These are phyloP conservation scores for Geosmithia flava DNA, from an alignment of 2,329 filamentous ascomycete species.

Conservation along the genomic window DNA sequence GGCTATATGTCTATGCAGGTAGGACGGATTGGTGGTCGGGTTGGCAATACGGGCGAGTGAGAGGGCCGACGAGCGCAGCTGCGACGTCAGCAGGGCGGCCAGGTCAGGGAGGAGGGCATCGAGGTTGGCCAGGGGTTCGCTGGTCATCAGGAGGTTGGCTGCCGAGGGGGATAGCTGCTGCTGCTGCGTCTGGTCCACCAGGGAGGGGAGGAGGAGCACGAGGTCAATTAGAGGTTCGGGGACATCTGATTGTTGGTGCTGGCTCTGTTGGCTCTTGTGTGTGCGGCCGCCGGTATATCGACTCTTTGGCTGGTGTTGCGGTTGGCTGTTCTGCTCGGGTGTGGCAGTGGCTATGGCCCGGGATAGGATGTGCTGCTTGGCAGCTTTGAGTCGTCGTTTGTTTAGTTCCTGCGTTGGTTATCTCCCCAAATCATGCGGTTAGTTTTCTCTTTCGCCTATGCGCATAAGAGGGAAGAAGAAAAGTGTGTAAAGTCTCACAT, in stretches of 20 bases:
- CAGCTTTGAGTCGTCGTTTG: slow-evolving; percentile 30
- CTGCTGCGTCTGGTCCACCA: slow-evolving; percentile 18
- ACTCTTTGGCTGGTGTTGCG: slow-evolving; percentile 8
- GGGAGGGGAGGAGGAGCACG: slow-evolving; percentile 39
- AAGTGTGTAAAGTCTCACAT: slow-evolving; percentile 8
- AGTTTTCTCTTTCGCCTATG: neutral
- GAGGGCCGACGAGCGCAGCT: slow-evolving; percentile 35
- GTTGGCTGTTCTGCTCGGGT: slow-evolving; percentile 10
- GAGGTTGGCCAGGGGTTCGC: slow-evolving; percentile 35
- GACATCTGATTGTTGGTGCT: slow-evolving; percentile 11
- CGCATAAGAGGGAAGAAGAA: neutral
- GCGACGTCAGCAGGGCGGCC: slow-evolving; percentile 30
- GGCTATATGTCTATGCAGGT: slow-evolving; percentile 44
- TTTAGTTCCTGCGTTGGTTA: slow-evolving; percentile 31
- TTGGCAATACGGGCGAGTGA: slow-evolving; percentile 33
- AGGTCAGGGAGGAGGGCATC: slow-evolving; percentile 34
- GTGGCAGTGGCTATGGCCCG: slow-evolving; percentile 35
- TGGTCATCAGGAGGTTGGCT: slow-evolving; percentile 30
- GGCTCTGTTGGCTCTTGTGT: slow-evolving; percentile 6
- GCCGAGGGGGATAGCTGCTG: neutral
- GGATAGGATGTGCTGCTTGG: slow-evolving; percentile 37
- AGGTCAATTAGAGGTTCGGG: slow-evolving; percentile 38
- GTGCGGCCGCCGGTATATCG: slow-evolving; percentile 7
- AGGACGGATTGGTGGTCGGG: slow-evolving; percentile 39
- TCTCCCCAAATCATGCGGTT: neutral